Base-by-base conservation (phyloP, 2,329 filamentous ascomycete genomes). In the Aureobasidium musti region DNA sequence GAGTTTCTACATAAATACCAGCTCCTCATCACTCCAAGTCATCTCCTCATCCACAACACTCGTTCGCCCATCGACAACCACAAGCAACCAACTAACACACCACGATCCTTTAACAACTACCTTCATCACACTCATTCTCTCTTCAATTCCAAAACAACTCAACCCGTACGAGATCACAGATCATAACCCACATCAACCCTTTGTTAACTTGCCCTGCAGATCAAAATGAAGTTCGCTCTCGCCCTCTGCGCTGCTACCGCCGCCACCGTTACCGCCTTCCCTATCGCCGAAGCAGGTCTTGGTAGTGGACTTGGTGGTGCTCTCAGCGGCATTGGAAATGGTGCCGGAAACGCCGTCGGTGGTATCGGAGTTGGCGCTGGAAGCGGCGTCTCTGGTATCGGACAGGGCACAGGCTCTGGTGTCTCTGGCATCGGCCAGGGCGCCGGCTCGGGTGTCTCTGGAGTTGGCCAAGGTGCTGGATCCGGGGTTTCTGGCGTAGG, bases 191-290 rank as follows among this genome's bases (percentile, higher is more conserved):
- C 6, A n/a, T 33, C 33, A 23, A 49, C 19, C 13, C 5, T 28
- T 50, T 14, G 41, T 33, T 63, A 21, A 49, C 59, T 47, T 14
- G 26, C n/a, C 10, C 17, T 23, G 10, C 21, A 63, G 41, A 35
- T 13, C 30, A 63, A 1, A 23, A 63, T 63, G 59, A 63, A 63
- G 59, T 50, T 47, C 28, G 45, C 59, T 49, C 45, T 63, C 30
- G 59, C 28, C 28, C 59, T 63, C 59, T 63, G 59, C 23, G 45
- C 45, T 19, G 45, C 45, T 28, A n/a, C 59, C 17, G 43, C 43
- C 5, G 21, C 30, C 43, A n/a, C 41, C n/a, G 59, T 63, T 30
- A 17, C 30, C 28, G 43, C 59, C 28, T 21, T 45, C 21, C 59
- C 59, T 19, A 50, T 63, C n/a, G 41, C 59, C 43, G 45, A 50